Base-by-base conservation (phyloP, 2,329 filamentous ascomycete species). In the Balansia obtecta region DNA sequence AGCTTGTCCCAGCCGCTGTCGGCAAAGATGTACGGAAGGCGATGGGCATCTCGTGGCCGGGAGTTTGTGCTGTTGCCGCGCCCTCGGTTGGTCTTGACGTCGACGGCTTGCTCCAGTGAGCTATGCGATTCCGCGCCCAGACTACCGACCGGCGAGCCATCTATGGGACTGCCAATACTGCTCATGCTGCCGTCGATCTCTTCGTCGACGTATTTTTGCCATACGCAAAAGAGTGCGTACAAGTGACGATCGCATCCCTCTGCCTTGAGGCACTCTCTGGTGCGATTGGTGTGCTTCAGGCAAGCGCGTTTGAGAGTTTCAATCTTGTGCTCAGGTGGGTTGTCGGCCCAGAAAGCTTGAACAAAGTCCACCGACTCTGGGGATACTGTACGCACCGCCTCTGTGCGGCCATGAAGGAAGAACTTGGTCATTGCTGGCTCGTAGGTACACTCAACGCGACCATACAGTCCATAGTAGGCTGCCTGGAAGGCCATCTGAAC, bases 401-500 rank as follows among this genome's bases (percentile, higher is more conserved):
- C 93, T 0, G 93, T 98, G 44, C 93, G 85, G 11, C 93, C 93
- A 63, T 97, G 93, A 53, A 94, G 80, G 69, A 81, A 98, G 52
- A 85, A 74, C 67, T 98, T 98, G 48, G 93, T 98, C 93, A 98
- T 97, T 41, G 93, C 91, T 8, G 93, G 93, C 67, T 98, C 93
- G 65, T 98, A 98, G 0, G 90, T 93, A 63, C 88, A 95, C 66
- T 97, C 93, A 1, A 95, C 81, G 4, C 88, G 82, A 3, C 93
- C 93, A 60, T 97, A 98, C 8, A 98, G 76, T 2, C 93, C 93
- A 61, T 96, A 98, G 71, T 98, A 97, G 1, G 93, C 91, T 4
- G 91, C 91, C 66, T 98, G 93, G 71, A 96, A 96, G 0, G 93
- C 93, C 91, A 98, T 97, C 67, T 98, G 93, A 18, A 98, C 87